Conservation (phyloP, 2,329 filamentous ascomycete species). For the Lasiodiplodia sp. region DNA sequence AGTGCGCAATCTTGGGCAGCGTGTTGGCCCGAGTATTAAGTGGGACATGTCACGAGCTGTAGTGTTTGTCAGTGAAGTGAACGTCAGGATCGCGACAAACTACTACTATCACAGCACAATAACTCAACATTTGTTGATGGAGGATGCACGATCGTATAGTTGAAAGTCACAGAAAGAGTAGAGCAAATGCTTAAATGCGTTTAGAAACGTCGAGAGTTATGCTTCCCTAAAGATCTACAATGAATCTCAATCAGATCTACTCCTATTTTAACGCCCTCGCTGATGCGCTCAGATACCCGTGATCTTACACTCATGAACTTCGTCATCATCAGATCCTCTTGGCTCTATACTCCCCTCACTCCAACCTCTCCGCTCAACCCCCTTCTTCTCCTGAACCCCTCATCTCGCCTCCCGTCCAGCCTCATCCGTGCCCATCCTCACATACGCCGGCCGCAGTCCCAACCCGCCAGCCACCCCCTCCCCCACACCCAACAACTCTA, state of each 20-base stretch:
- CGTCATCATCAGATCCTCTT: neutral
- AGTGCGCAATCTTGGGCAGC: too few species aligned
- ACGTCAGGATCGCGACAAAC: too few species aligned
- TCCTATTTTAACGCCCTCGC: neutral
- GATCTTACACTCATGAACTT: neutral
- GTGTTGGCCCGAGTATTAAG: too few species aligned
- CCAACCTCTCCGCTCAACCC: neutral
- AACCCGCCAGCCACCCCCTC: conserved; percentile 6
- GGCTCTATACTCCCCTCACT: neutral
- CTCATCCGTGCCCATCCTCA: conserved; percentile 14
- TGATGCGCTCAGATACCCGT: neutral
- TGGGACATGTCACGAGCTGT: too few species aligned
- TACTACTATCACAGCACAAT: too few species aligned
- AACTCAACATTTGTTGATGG: too few species aligned
- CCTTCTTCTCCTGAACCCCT: conserved; percentile 30
- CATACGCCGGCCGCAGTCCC: neutral
- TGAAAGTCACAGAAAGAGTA: neutral
- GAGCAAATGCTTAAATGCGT: neutral
- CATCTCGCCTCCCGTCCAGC: conserved; percentile 34
- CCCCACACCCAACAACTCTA: conserved; percentile 3
- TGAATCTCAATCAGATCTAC: neutral
- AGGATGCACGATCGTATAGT: too few species aligned
- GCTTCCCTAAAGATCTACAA: neutral
- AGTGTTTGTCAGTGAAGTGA: too few species aligned
- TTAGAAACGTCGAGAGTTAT: neutral